Evolutionary conservation across 163 green algal species (phyloP).

Genomic region (Scenedesmus sp.): DNA sequence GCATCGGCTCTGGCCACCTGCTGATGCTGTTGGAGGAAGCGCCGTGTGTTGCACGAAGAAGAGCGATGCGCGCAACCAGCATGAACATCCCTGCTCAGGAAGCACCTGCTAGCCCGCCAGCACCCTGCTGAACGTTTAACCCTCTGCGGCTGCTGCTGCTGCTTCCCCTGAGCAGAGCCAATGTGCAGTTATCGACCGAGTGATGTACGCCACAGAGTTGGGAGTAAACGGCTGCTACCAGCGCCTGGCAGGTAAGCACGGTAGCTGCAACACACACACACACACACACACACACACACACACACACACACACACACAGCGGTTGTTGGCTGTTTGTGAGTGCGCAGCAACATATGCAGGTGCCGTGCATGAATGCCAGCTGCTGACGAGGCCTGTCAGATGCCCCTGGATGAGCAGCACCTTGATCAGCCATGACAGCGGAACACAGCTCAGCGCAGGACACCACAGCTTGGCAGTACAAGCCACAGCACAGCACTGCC

Average conservation of each 20-base stretch:
- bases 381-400: neutral
- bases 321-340: neutral
- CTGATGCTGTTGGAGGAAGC: no score
- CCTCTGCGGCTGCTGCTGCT: neutral
- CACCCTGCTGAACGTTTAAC: neutral
- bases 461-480: neutral
- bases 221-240: slow-evolving; percentile 29
- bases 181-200: neutral
- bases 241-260: slow-evolving; percentile 4
- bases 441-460: no score
- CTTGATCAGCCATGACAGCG: no score
- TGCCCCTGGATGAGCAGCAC: neutral
- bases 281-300: no score
- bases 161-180: slow-evolving; percentile 24
- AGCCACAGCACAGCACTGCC: neutral
- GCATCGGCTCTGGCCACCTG: no score
- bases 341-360: neutral
- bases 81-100: neutral
- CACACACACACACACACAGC: no score
- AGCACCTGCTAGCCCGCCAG: neutral
- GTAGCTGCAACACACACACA: neutral
- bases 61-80: neutral
- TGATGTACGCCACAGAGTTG: slow-evolving; percentile 11
- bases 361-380: neutral
- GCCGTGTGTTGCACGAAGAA: no score